Evolutionary conservation across 208 protist species (phyloP), one percentile per base, ranked within the genome.

Genomic region (Borovskyia barvae): DNA sequence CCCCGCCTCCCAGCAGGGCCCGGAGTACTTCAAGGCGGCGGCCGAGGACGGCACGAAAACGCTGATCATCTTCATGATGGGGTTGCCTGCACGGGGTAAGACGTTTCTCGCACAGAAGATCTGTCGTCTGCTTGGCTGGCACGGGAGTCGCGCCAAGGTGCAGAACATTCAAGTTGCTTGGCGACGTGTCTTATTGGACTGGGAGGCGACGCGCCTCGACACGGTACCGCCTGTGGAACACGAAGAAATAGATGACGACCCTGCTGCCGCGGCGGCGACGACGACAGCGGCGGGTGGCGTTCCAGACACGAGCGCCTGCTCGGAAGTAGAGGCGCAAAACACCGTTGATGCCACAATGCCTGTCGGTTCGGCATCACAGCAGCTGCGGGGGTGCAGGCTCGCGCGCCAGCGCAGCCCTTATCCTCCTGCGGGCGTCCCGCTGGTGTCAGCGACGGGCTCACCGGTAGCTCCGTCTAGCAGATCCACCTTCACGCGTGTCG

Each of bases 101-200:
- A 96, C 90, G 2, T 96, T 94, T 63, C 51, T 96, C 5, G 90
- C 90, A 14, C 86, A 96, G 46, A 96, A 94, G 56, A 85, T 96
- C 14, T 92, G 87, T 54, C 73, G 90, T 6, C 76, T 92, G 49
- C 71, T 94, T 19, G 79, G 80, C 19, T 96, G 90, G 90, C 84
- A 93, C 41, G 87, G 87, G 15, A 74, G 32, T 5, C 53, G 75
- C 5, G 75, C 85, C 8, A 87, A 84, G 55, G 80, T 92, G 36
- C 67, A 85, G 39, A 95, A 93, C 70, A 68, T 95, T 4, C 83
- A 92, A 32, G 62, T 82, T 4, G 77, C 75, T 22, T 93, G 89
- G 84, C 57, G 82, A n/a, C 64, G 68, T 12, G 37, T 82, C 46
- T 32, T 92, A 37, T 63, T 86, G 12, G 72, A 92, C 19, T 80